Conservation (phyloP, 2,329 filamentous ascomycete genomes). For the Cryphonectria parasitica region DNA sequence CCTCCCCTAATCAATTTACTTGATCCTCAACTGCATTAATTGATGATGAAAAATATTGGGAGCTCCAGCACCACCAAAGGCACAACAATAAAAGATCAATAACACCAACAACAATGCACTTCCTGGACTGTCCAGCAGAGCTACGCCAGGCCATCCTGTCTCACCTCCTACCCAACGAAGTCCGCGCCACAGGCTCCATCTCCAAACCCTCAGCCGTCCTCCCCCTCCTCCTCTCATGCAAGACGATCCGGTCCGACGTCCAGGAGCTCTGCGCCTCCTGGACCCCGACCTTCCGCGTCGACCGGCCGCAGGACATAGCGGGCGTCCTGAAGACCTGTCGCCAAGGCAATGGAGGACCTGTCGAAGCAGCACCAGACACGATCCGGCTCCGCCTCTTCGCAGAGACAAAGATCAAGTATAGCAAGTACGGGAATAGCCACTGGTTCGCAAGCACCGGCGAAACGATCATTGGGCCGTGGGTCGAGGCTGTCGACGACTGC, state of each 20-base stretch:
- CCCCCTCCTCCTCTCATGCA: conserved; percentile 16
- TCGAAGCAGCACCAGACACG: background rate
- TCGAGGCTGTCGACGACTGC: background rate
- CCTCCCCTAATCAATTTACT: background rate
- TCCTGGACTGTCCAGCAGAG: conserved; percentile 15
- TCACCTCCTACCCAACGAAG: conserved; percentile 4
- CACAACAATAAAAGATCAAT: background rate
- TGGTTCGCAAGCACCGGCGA: background rate
- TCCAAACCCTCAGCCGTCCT: background rate
- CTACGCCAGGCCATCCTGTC: conserved; percentile 13
- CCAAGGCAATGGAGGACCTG: background rate
- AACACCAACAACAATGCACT: background rate
- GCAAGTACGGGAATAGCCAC: background rate
- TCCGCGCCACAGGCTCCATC: background rate
- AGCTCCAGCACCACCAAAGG: background rate
- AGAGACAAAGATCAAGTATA: background rate
- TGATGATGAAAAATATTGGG: background rate
- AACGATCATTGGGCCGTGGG: background rate
- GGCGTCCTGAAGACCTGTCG: background rate
- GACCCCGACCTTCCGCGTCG: conserved; percentile 10
- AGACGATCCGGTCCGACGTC: conserved; percentile 4
- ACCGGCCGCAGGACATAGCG: background rate
- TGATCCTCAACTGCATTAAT: background rate
- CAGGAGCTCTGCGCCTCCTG: background rate
- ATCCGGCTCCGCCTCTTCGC: conserved; percentile 17